Base-by-base conservation (phyloP, 306 rosid genomes). In the Boehmeria nivea region DNA sequence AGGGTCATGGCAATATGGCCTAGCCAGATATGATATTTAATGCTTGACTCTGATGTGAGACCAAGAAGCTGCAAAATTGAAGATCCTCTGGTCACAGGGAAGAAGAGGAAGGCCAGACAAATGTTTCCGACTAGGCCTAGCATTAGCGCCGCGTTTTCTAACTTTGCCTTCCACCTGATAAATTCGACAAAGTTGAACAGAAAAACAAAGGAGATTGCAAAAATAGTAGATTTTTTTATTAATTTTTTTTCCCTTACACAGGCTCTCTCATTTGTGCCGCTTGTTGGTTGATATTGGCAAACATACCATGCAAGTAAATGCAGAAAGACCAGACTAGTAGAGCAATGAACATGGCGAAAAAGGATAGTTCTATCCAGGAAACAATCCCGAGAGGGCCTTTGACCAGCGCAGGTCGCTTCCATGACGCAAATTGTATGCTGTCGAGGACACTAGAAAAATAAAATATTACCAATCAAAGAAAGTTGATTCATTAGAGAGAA, bases 81-180 rank as follows among this genome's bases (percentile, higher is more conserved):
- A 60, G 88, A 82, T 10, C 88, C 80, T 72, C 88, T 68, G 6
- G 74, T 22, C 40, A 75, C 80, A 0, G 82, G 84, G 69, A 82
- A 75, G 71, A 82, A 82, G 51, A 82, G 74, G 53, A 75, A 72
- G 8, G 76, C 71, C 26, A 75, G 60, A 50, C 76, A 69, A 31
- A 75, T 60, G 58, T 76, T 72, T 27, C 84, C 84, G 60, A 75
- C 80, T 19, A 75, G 67, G 26, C 84, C 84, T 12, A 82, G 59
- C 18, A 59, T 56, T 4, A 80, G 59, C 6, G 69, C 76, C 33
- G 79, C 51, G 54, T 59, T 55, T 64, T 67, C 72, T 25, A 80
- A 51, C 76, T 72, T 80, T 43, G 67, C 69, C 72, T 77, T 72
- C 87, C 91, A 80, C 69, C 83, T 78, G 72, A 56, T 61, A 46